Evolutionary conservation across 1,284 basidiomycete genomes (phyloP), one percentile per base, ranked within the genome.

Genomic region (Ustilago nuda): DNA sequence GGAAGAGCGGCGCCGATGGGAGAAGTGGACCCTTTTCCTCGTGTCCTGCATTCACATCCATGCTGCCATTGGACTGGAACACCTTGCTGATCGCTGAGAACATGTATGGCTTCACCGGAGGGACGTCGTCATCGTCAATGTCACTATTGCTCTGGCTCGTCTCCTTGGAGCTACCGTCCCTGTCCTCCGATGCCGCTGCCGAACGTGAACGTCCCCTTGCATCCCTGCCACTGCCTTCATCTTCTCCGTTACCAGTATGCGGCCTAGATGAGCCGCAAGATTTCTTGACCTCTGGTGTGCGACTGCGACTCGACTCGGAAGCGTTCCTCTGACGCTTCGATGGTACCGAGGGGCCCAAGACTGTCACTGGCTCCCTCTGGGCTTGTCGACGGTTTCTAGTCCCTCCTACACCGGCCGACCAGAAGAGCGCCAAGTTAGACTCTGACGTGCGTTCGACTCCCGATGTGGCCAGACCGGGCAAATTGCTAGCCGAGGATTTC

Each of bases 381-480:
- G 80, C 78, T 54, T 79, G 81, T 35, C 71, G 77, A 32, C 84
- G 73, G 8, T 77, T 81, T n/a, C 83, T 68, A 15, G 80, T 72
- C 19, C 78, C 80, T 15, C 66, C 79, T 4, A 84, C 77, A 15
- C 84, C 84, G 3, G 81, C 84, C 6, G 80, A 81, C 84, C 84
- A 85, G 58, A 82, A 82, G 32, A 84, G 74, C 9, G 84, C 83
- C 30, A 85, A 68, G 37, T 85, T 85, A 35, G 79, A 81, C 23
- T 83, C 74, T 5, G 83, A 85, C 13, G 84, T 85, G n/a, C 84
- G 78, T 58, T 78, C 80, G 27, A 78, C 64, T 9, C 84, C 84
- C n/a, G 78, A 75, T 2, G 84, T 85, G 12, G 83, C 84, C 41
- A 85, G 56, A 19, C 72, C 82, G 3, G 77, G 77, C 64, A 76